Evolutionary conservation across 2,329 filamentous ascomycete species (phyloP), one percentile per base, ranked within the genome.

Genomic region (Emydomyces testavorans): DNA sequence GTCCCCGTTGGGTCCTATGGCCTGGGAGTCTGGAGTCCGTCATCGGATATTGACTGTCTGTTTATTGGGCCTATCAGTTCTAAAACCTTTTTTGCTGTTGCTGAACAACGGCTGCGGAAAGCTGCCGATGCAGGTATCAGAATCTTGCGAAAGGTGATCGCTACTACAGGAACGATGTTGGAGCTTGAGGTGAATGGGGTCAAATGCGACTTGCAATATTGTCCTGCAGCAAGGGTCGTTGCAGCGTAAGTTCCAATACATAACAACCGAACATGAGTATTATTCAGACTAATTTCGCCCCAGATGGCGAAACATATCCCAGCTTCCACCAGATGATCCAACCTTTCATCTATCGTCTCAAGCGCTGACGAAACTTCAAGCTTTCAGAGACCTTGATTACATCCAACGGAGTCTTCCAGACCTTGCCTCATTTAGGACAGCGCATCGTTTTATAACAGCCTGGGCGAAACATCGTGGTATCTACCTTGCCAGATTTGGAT

Each of bases 181-280:
- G 78, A 83, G 55, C 63, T 84, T 3, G 72, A 75, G 35, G 66
- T 82, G n/a, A 59, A 64, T 3, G 74, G 70, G 7, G 65, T 83
- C 55, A 77, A 71, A 52, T 69, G 82, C 56, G 78, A 83, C 57
- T 63, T 85, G 41, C 80, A 83, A 51, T 85, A 85, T 58, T 83
- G 79, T 53, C 71, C 77, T 4, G 76, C 80, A 1, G 65, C 71
- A 2, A 65, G 66, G 24, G 65, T 83, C 36, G 69, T 76, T 2
- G 71, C 79, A 58, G 70, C 67, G 66, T 71, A 58, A 50, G 38
- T 29, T 34, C 15, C 1, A 2, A 50, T 37, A 6, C 24, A 6
- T 16, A 29, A 2, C 16, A 24, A 13, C 8, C 28, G 44, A n/a
- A 38, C 5, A 8, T 24, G 29, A 15, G 21, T 26, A 15, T 15